A percentile compares a stretch with the other conserved stretches of the same genome.
phyloP scores from a whole-genome alignment of 805 yeast species.

The Metschnikowia picachoensis region DNA sequence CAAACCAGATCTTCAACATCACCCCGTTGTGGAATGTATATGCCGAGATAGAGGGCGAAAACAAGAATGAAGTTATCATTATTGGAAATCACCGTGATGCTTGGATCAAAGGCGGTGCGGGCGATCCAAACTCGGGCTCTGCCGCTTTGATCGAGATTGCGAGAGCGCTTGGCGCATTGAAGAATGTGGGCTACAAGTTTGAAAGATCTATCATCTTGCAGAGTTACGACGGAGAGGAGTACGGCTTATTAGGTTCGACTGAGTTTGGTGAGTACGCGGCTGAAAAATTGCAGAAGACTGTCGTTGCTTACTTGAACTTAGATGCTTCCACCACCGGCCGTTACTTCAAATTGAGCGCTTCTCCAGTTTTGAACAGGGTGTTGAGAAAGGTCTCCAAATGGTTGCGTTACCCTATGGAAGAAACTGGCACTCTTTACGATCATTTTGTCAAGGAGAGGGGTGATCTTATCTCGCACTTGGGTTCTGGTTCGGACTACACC shows the following conservation, averaged over 20 bases:
- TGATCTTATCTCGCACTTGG: slow-evolving; percentile 26
- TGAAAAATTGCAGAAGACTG: slow-evolving; percentile 42
- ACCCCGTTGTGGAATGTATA: slow-evolving; percentile 61
- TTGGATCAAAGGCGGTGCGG: slow-evolving; percentile 77
- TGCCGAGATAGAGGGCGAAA: slow-evolving; percentile 55
- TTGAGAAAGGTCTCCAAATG: slow-evolving; percentile 36
- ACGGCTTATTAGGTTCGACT: slow-evolving; percentile 70
- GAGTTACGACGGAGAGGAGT: slow-evolving; percentile 81
- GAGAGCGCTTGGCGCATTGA: slow-evolving; percentile 52
- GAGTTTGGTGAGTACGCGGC: slow-evolving; percentile 69
- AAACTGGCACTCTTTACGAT: slow-evolving; percentile 35
- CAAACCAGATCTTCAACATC: slow-evolving; percentile 58
- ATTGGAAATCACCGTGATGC: slow-evolving; percentile 80
- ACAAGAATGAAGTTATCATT: slow-evolving; percentile 51
- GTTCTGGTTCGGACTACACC: slow-evolving; percentile 43
- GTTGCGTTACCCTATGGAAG: slow-evolving; percentile 16
- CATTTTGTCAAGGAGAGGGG: slow-evolving; percentile 41
- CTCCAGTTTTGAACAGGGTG: slow-evolving; percentile 53
- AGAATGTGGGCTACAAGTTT: slow-evolving; percentile 66
- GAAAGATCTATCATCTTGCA: slow-evolving; percentile 63
- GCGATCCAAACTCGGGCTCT: slow-evolving; percentile 75
- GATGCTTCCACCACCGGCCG: slow-evolving; percentile 62
- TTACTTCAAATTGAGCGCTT: slow-evolving; percentile 43
- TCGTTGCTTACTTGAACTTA: slow-evolving; percentile 64
- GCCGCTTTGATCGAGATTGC: slow-evolving; percentile 63